Evolutionary conservation across 805 yeast species (phyloP).

Genomic region (Priceomyces medius): DNA sequence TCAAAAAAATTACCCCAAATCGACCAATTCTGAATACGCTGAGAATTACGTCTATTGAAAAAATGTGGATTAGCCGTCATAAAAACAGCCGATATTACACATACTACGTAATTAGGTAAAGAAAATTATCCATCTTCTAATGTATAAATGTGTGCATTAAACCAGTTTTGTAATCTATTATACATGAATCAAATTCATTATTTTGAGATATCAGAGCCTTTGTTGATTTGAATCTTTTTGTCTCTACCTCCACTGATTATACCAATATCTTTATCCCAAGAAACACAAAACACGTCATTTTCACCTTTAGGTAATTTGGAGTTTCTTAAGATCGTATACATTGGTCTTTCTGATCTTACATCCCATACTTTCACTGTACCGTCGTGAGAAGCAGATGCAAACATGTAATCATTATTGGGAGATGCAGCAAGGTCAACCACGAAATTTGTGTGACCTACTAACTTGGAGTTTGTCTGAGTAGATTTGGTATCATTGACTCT

Average conservation of each 20-base stretch:
- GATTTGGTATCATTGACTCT: slow-evolving; percentile 63
- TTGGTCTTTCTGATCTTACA: slow-evolving; percentile 75
- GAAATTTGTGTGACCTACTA: slow-evolving; percentile 88
- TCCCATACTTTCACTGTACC: slow-evolving; percentile 97
- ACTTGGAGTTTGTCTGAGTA: slow-evolving; percentile 56
- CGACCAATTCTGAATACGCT: too few relatives aligned
- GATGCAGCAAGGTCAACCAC: slow-evolving; percentile 75
- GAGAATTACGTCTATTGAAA: too few relatives aligned
- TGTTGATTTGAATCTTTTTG: slow-evolving; percentile 84
- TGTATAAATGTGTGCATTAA: background rate
- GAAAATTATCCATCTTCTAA: too few relatives aligned
- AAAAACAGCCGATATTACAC: too few relatives aligned
- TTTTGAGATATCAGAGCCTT: slow-evolving; percentile 29
- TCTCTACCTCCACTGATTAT: slow-evolving; percentile 93
- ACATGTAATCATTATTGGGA: slow-evolving; percentile 77
- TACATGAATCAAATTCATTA: slow-evolving; percentile 7
- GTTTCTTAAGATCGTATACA: slow-evolving; percentile 82
- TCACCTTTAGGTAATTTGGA: slow-evolving; percentile 42
- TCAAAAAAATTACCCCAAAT: too few relatives aligned
- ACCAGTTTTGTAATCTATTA: slow-evolving; percentile 2
- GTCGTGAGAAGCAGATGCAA: slow-evolving; percentile 92
- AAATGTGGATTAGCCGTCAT: too few relatives aligned
- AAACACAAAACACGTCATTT: slow-evolving; percentile 79
- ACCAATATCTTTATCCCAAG: slow-evolving; percentile 79
- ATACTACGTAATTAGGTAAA: too few relatives aligned